These are phyloP conservation scores for Huiozyma sinensis DNA, from an alignment of 805 yeast genomes.

Conservation along the genomic window DNA sequence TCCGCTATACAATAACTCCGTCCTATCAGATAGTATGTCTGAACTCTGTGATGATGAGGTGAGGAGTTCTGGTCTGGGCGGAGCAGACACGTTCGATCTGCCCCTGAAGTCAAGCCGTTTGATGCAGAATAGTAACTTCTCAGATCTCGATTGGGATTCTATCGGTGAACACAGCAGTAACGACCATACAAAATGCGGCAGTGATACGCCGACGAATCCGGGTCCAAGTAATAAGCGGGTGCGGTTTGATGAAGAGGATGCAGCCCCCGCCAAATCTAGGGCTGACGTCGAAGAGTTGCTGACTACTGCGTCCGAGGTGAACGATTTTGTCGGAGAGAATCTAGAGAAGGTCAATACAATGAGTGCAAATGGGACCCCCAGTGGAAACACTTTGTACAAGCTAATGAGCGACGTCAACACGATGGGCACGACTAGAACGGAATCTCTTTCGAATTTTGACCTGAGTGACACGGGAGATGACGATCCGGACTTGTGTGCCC, in stretches of 20 bases:
- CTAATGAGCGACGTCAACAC: conserved; percentile 12
- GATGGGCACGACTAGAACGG: conserved; percentile 13
- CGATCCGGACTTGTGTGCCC: conserved; percentile 5
- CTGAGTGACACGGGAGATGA: conserved; percentile 16
- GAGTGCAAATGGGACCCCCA: conserved; percentile 5
- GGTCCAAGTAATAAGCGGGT: no score
- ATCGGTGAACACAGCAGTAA: not conserved
- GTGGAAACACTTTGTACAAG: conserved; percentile 4
- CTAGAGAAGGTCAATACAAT: conserved; percentile 9
- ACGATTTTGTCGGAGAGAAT: conserved; percentile 14
- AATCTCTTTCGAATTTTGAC: conserved; percentile 23
- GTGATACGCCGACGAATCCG: no score
- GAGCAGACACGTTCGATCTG: conserved; percentile 9
- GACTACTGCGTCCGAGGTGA: conserved; percentile 14
- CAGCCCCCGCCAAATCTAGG: no score
- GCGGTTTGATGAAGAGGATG: no score
- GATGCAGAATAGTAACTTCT: conserved; percentile 13
- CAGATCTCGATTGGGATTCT: conserved; percentile 12
- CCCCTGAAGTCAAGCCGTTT: conserved; percentile 16
- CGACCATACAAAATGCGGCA: no score
- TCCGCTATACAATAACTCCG: not conserved
- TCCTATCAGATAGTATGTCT: conserved; percentile 6
- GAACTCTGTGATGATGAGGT: conserved; percentile 9
- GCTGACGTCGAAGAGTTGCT: conserved; percentile 16
- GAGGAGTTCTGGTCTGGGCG: not conserved